These are phyloP conservation scores for Inga oerstediana DNA, from an alignment of 306 rosid genomes.

Conservation along the genomic window DNA sequence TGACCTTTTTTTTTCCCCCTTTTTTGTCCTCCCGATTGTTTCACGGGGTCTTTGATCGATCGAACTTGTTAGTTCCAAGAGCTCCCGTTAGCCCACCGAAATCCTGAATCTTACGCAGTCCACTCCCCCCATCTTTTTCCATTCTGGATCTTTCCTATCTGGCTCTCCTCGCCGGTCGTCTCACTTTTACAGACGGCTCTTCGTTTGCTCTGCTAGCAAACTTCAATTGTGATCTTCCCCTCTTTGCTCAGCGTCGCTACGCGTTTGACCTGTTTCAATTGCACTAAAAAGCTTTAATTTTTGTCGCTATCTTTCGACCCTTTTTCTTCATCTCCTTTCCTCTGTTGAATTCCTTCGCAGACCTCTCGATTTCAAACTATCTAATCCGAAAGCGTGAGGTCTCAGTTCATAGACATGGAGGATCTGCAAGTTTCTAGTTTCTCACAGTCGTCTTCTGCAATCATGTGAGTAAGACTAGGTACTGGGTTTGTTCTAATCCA, in stretches of 20 bases:
- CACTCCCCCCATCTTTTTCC: neutral
- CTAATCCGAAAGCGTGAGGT: neutral
- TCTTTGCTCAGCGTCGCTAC: neutral
- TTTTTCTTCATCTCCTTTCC: slow-evolving; percentile 6
- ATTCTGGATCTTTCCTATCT: neutral
- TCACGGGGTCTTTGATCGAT: neutral
- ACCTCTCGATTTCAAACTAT: neutral
- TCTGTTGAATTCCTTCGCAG: neutral
- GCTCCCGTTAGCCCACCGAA: neutral
- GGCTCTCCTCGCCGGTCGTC: neutral
- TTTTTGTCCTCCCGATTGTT: no score
- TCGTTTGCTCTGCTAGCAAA: neutral
- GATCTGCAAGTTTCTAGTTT: neutral
- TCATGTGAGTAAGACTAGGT: neutral
- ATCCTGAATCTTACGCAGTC: neutral
- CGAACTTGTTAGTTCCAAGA: neutral
- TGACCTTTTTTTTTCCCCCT: neutral
- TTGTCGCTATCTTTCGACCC: slow-evolving; percentile 5
- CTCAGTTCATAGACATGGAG: neutral
- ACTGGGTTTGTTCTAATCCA: slow-evolving; percentile 29
- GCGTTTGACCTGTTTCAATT: slow-evolving; percentile 31
- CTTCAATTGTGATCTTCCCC: slow-evolving; percentile 8
- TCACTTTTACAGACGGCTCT: neutral
- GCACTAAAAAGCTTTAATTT: neutral
- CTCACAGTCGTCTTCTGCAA: neutral